Evolutionary conservation across 2,329 filamentous ascomycete species (phyloP).

Genomic region (Lecanosticta acicola): DNA sequence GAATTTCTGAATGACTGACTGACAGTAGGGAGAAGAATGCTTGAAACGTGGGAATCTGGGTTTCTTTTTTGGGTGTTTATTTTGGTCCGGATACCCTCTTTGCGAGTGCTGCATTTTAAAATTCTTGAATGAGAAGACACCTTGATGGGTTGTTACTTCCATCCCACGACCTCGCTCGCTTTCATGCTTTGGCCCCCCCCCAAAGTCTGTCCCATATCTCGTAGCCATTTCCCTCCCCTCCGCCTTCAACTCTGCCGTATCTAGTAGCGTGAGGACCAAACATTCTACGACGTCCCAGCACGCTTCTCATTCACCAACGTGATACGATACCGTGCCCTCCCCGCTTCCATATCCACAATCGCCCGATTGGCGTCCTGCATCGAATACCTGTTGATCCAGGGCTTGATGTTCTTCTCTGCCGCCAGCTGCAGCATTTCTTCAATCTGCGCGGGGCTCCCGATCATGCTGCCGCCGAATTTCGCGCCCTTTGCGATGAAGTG

Average conservation of each 20-base stretch:
- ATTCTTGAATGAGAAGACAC: background rate
- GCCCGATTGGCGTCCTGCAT: slow-evolving; percentile 56
- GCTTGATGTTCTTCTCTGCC: slow-evolving; percentile 52
- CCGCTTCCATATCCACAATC: slow-evolving; percentile 53
- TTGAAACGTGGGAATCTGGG: background rate
- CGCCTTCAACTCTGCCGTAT: no score
- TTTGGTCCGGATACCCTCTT: background rate
- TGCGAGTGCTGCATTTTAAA: background rate
- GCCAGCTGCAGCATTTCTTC: slow-evolving; percentile 57
- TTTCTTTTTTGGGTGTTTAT: background rate
- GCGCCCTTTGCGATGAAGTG: slow-evolving; percentile 53
- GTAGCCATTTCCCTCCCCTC: no score
- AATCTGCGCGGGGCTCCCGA: slow-evolving; percentile 55
- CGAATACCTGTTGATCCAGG: slow-evolving; percentile 57
- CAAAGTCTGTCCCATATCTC: no score
- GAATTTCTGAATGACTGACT: no score
- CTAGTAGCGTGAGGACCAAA: no score
- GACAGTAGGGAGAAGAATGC: background rate
- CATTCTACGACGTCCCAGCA: no score
- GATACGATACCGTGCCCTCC: slow-evolving; percentile 46
- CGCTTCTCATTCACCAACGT: slow-evolving; percentile 14
- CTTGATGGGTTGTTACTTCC: no score
- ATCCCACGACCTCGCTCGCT: no score
- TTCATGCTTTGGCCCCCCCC: no score
- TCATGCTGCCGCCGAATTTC: slow-evolving; percentile 41